Percentiles rank a stretch among this genome's conserved stretches.
Conservation (phyloP, 495 filamentous ascomycete species). For the Neurospora africana region DNA sequence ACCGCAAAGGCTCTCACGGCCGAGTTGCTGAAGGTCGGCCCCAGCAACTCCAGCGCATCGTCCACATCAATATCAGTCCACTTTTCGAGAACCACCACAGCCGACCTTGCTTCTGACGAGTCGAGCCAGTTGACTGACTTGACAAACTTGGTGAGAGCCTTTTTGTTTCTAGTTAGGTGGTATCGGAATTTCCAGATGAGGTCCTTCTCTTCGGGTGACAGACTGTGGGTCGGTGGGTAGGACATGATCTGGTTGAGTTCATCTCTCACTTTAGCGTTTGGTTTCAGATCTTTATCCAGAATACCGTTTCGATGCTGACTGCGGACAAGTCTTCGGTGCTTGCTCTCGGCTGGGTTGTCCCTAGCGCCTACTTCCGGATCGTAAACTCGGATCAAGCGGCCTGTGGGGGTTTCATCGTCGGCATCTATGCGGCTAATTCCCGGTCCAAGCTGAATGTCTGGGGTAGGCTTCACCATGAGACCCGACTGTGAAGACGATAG, state of each 20-base stretch:
- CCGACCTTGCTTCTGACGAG: constrained; percentile 73
- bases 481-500: constrained; percentile 53
- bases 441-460: constrained; percentile 72
- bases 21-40: constrained; percentile 80
- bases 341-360: constrained; percentile 92
- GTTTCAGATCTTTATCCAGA: constrained; percentile 85
- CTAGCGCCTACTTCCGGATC: constrained; percentile 82
- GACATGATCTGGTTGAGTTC: constrained; percentile 84
- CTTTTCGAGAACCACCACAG: constrained; percentile 77
- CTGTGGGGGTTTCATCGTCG: constrained; percentile 38
- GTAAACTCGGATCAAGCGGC: constrained; percentile 69
- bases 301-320: constrained; percentile 82
- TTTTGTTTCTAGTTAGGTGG: constrained; percentile 83
- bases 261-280: constrained; percentile 92
- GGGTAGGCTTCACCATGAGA: constrained; percentile 61
- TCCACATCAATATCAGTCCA: constrained; percentile 98
- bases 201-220: constrained; percentile 87
- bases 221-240: constrained; percentile 81
- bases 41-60: constrained; percentile 88
- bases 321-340: constrained; percentile 82
- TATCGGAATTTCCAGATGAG: constrained; percentile 94
- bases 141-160: constrained; percentile 92
- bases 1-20: constrained; percentile 89
- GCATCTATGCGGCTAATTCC: constrained; percentile 60
- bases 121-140: constrained; percentile 95